A percentile compares a stretch with the other conserved stretches of the same genome.
Evolutionary conservation across 441 rosid genomes (phyloP).

Genomic region (Corymbia calophylla): DNA sequence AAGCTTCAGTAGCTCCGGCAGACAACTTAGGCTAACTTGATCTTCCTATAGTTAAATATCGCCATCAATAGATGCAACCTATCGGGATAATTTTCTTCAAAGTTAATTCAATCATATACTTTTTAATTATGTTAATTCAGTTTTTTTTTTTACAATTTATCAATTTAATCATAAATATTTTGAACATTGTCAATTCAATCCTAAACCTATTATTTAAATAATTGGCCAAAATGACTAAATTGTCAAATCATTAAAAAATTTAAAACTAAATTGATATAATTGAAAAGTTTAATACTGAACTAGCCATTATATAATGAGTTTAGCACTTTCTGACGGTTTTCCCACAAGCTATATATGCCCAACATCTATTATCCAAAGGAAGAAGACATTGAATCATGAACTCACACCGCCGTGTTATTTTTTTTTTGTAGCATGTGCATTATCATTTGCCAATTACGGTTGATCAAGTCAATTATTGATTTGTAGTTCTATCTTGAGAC

Average conservation of each 20-base stretch:
- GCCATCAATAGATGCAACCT: background rate
- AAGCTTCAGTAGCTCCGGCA: background rate
- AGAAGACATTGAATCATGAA: background rate
- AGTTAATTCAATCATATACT: background rate
- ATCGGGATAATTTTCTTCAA: background rate
- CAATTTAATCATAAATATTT: too few species aligned
- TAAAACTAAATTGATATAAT: too few species aligned
- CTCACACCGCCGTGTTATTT: background rate
- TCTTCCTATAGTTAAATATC: background rate
- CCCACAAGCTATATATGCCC: accelerated
- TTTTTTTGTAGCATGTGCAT: background rate
- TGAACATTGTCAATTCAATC: background rate
- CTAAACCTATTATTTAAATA: too few species aligned
- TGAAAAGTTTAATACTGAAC: too few species aligned
- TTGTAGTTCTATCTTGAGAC: background rate
- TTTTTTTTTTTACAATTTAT: accelerated
- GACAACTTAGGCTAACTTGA: background rate
- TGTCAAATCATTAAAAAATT: accelerated
- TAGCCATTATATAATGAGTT: accelerated
- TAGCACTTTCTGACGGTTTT: too few species aligned
- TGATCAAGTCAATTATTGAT: background rate
- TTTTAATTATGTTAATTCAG: accelerated
- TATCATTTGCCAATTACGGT: background rate
- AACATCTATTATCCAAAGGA: background rate
- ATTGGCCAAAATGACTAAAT: accelerated